Evolutionary conservation across 139 green algal species (phyloP), one percentile per base, ranked within the genome.

Genomic region (Chlamydomonas schloesseri): DNA sequence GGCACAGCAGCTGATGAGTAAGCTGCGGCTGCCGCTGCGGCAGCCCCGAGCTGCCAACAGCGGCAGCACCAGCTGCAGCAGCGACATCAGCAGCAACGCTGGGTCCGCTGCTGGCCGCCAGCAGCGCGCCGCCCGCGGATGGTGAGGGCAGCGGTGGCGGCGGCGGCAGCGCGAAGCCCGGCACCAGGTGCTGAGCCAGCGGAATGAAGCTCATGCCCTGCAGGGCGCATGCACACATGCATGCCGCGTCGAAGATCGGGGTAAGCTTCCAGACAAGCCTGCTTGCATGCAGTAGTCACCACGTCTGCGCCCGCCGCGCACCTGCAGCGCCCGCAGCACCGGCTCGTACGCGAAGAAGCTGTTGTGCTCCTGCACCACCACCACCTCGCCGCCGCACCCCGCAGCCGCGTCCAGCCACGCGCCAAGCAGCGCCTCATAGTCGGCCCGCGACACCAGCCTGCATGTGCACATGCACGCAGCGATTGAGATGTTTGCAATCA

Each of bases 261-360:
- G 50, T 57, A 57, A 14, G 11, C 11, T 57, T 57, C 11, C 50
- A 57, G 50, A 14, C 14, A 57, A 14, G 14, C 14, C 11, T 57
- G 50, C 50, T 57, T 21, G 11, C 11, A 14, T 11, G 50, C 50
- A 57, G 50, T 11, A 14, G 50, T 57, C 50, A 57, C 50, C 11
- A 57, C n/a, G n/a, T n/a, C n/a, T n/a, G n/a, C n/a, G n/a, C n/a
- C n/a, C n/a, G n/a, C n/a, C n/a, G n/a, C 64, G 84, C 28, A 34
- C 75, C 88, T 97, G 91, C 46, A 97, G 90, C 21, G 95, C 95
- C 68, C 89, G 91, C 23, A 98, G 92, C 31, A 97, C 88, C 0
- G 93, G 95, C 67, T 95, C 90, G 75, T 95, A 96, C 0, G 94
- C 92, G 87, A 98, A 98, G 88, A 95, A 98, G 85, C 73, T 91